A percentile compares a stretch with the other conserved stretches of the same genome.
Evolutionary conservation across 2,329 filamentous ascomycete species (phyloP).

Genomic region (Exophiala phaeomuriformis): DNA sequence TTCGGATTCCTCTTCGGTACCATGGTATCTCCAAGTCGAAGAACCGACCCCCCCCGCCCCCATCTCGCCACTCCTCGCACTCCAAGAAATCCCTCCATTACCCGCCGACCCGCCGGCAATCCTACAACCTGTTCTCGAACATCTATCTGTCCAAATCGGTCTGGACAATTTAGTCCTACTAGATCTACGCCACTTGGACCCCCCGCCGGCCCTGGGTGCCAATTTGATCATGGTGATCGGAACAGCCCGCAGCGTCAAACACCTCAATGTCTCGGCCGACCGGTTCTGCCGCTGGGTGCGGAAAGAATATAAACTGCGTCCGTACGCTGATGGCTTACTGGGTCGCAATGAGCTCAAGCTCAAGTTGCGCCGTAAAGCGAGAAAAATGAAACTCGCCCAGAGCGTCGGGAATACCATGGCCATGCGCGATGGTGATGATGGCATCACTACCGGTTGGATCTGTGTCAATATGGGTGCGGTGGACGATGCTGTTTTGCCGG

Average conservation of each 20-base stretch:
- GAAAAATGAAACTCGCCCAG: slow-evolving; percentile 72
- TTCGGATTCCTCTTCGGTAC: slow-evolving; percentile 35
- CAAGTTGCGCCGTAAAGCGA: slow-evolving; percentile 71
- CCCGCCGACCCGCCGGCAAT: slow-evolving; percentile 65
- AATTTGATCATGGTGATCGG: slow-evolving; percentile 90
- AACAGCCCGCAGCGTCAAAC: slow-evolving; percentile 84
- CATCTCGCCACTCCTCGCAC: slow-evolving; percentile 40
- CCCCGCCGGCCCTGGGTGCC: slow-evolving; percentile 76
- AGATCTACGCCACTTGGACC: slow-evolving; percentile 76
- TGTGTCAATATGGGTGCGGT: slow-evolving; percentile 80
- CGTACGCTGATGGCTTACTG: slow-evolving; percentile 78
- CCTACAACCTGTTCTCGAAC: slow-evolving; percentile 64
- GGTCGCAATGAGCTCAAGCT: slow-evolving; percentile 87
- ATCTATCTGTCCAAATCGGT: slow-evolving; percentile 75
- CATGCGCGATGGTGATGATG: slow-evolving; percentile 64
- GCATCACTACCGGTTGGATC: slow-evolving; percentile 89
- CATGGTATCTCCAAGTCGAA: slow-evolving; percentile 83
- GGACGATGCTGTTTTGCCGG: slow-evolving; percentile 27
- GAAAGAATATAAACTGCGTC: slow-evolving; percentile 61
- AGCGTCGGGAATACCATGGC: slow-evolving; percentile 55
- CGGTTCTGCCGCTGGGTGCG: slow-evolving; percentile 82
- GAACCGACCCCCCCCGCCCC: slow-evolving; percentile 34
- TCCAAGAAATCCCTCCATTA: slow-evolving; percentile 54
- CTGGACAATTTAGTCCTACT: slow-evolving; percentile 73
- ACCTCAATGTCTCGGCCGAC: slow-evolving; percentile 84